These are phyloP conservation scores for Neoboletus subvelutipes DNA, from an alignment of 768 basidiomycete species.

Conservation along the genomic window DNA sequence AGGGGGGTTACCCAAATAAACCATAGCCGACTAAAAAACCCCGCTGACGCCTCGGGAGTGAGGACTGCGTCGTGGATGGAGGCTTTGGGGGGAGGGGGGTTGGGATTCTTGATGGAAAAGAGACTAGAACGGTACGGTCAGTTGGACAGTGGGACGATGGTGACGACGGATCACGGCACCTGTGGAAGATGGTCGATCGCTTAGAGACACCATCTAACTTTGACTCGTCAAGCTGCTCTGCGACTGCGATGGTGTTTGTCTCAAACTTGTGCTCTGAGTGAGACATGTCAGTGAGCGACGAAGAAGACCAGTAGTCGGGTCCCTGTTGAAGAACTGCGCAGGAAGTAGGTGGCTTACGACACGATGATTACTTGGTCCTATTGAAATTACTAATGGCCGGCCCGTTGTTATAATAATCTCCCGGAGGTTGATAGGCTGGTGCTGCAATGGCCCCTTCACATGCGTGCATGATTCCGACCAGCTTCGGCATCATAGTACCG, in stretches of 20 bases:
- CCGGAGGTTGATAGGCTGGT: no score
- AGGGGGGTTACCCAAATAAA: constrained; percentile 78
- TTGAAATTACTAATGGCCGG: background rate
- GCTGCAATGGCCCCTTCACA: no score
- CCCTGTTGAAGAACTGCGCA: background rate
- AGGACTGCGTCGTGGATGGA: constrained; percentile 60
- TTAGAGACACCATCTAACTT: background rate
- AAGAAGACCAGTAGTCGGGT: background rate
- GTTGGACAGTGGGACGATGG: background rate
- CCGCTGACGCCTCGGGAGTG: constrained; percentile 67
- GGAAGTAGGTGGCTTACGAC: background rate
- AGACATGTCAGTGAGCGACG: constrained; percentile 3
- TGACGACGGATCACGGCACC: background rate
- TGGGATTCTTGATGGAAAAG: constrained; percentile 11
- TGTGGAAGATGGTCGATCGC: background rate
- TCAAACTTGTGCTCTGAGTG: background rate
- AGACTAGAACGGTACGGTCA: constrained; percentile 6
- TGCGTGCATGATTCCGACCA: no score
- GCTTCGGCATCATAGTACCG: no score
- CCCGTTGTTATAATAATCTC: no score
- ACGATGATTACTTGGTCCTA: background rate
- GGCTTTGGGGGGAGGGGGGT: constrained; percentile 42
- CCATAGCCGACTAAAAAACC: constrained; percentile 55
- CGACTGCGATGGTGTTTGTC: background rate
- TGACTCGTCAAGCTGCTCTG: background rate